Evolutionary conservation across 129 eudicot genomes (phyloP), one percentile per base, ranked within the genome.

Genomic region (Glebionis coronaria): DNA sequence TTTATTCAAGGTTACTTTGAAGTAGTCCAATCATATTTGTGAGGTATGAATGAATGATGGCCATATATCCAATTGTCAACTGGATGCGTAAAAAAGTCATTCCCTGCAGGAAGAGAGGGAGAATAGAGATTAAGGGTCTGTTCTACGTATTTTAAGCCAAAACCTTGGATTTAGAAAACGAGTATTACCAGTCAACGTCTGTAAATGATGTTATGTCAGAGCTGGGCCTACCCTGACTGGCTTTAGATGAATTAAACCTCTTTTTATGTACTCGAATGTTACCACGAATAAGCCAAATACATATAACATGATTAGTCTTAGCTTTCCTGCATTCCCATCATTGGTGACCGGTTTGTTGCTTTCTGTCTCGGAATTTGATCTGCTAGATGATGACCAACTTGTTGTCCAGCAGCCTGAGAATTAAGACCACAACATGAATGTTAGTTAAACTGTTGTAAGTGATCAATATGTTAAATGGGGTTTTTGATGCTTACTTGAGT

Each of bases 221-320:
- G 42, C 10, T 35, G 42, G 42, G 42, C 75, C 82, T 12, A 91
- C 94, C 78, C 79, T 85, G 42, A 35, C 10, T 35, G 42, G 42
- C 10, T 35, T 35, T 35, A 35, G 42, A 35, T 10, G 10, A 35
- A 35, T 35, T 35, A 35, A 67, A 44, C 65, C 75, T 88, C 92
- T 81, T 79, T 78, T 65, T 29, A 79, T 13, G 68, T 72, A 56
- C 77, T 78, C 83, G 47, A 82, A 81, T 63, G 85, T 72, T 55
- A 91, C 38, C 10, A 82, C 71, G 28, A 91, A 81, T 60, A 91
- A 73, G 63, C 96, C 83, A 35, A 85, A 76, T 27, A 88, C 31
- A 71, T 78, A 85, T 15, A 82, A 25, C 35, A 85, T 9, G 63
- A 80, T 73, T 4, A 62, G 4, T 52, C 84, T 68, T 57, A 81